These are phyloP conservation scores for Linanthus parryae DNA, from an alignment of 148 eudicot species.

Conservation along the genomic window DNA sequence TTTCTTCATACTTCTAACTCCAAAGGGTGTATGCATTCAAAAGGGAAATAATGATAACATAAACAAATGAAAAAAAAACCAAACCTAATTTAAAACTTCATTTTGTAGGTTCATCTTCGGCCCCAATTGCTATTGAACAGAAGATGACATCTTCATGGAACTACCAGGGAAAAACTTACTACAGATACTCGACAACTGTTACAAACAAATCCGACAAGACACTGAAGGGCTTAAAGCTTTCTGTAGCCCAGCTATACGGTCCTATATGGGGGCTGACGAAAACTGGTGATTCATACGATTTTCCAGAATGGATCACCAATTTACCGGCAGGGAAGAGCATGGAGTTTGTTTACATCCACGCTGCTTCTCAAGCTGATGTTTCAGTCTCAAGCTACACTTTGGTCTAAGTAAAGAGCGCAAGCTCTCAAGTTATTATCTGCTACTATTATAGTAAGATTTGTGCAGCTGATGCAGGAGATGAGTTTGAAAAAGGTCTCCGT, in stretches of 20 bases:
- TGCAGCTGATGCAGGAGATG: conserved; percentile 72
- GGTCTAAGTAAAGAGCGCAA: conserved; percentile 22
- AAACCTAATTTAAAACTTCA: no score
- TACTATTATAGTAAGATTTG: conserved; percentile 33
- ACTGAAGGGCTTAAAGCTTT: conserved; percentile 51
- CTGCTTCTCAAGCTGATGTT: conserved; percentile 57
- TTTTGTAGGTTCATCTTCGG: conserved; percentile 43
- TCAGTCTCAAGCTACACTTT: conserved; percentile 65
- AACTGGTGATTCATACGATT: conserved; percentile 43
- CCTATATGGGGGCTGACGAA: conserved; percentile 85
- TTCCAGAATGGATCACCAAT: conserved; percentile 71
- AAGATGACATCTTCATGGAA: conserved; percentile 67
- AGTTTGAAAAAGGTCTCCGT: conserved; percentile 19
- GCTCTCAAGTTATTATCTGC: conserved; percentile 11
- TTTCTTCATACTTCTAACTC: no score
- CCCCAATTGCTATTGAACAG: conserved; percentile 45
- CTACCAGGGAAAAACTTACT: conserved; percentile 55
- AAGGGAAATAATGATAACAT: no score
- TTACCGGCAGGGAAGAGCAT: conserved; percentile 75
- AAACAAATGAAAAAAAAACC: no score
- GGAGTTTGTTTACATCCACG: conserved; percentile 83
- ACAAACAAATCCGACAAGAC: conserved; percentile 77
- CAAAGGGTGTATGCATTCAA: no score
- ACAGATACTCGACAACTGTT: conserved; percentile 66
- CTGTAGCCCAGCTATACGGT: conserved; percentile 66